Base-by-base conservation (phyloP, 2,329 filamentous ascomycete genomes). In the Fusarium kyushuense region DNA sequence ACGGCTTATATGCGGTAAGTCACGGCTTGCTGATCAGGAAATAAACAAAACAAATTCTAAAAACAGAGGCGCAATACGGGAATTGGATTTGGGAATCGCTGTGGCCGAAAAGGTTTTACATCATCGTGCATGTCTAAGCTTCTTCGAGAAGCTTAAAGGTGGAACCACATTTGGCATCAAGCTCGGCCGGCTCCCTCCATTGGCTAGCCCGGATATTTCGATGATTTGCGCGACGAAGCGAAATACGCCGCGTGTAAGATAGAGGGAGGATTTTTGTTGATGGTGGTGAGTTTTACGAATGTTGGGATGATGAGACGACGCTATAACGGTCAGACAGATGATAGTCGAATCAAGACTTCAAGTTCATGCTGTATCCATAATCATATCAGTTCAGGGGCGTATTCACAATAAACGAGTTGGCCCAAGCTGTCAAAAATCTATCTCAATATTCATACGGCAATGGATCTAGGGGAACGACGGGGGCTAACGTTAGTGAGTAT, bases 91-190 rank as follows among this genome's bases (percentile, higher is more conserved):
- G n/a, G 33, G 23, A 38, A 23, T 66, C 71, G 64, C 64, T 57
- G 40, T 47, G 51, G 36, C 69, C 68, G 58, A 72, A 32, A 36
- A 36, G 38, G 33, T 63, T 73, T 73, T 73, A 69, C 71, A 73
- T 73, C 71, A 73, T 53, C 40, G 40, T 73, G 70, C 70, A 68
- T 60, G 61, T 59, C 60, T 57, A 67, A 51, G 53, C 53, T 63
- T 67, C 30, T 63, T 42, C 46, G 21, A 54, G 61, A 55, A 51
- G 55, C 47, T 35, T 41, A 27, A 54, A 40, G 41, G 49, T 58
- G 53, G 60, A 17, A 48, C 41, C 56, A 45, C 19, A 5, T 47
- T 58, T 41, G 59, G 70, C 43, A 65, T 55, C 53, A 45, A 36
- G 38, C 55, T 72, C 67, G 70, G 67, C 58, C 54, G 47, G 47